These are phyloP conservation scores for Chimonanthus salicifolius DNA, from an alignment of 164 flowering plant genomes.

Conservation along the genomic window DNA sequence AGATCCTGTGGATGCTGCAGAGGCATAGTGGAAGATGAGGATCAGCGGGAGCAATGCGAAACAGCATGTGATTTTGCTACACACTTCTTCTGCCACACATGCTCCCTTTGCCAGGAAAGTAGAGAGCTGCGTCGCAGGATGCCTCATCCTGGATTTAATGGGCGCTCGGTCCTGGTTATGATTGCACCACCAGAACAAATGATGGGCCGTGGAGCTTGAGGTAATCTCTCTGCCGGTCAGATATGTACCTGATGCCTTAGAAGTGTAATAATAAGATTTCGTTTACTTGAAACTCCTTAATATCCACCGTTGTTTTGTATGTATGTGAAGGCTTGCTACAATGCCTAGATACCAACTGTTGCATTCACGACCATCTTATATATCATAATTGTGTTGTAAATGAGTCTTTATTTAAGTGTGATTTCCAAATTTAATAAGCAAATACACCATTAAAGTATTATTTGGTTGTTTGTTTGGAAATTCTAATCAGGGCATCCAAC, in stretches of 20 bases:
- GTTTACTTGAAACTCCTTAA: background rate
- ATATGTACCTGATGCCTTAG: background rate
- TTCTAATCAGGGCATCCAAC: no score
- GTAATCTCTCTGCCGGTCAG: background rate
- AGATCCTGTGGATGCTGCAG: slow-evolving; percentile 82
- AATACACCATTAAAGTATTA: no score
- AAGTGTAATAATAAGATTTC: background rate
- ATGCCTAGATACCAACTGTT: background rate
- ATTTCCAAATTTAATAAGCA: background rate
- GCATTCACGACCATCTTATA: background rate
- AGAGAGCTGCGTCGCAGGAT: slow-evolving; percentile 85
- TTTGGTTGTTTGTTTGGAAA: background rate
- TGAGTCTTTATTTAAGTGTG: background rate
- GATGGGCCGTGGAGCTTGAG: slow-evolving; percentile 55
- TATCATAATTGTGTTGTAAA: background rate
- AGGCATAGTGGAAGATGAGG: slow-evolving; percentile 55
- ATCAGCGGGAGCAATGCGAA: slow-evolving; percentile 69
- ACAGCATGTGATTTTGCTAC: slow-evolving; percentile 74
- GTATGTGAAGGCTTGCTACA: no score
- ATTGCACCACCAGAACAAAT: slow-evolving; percentile 72
- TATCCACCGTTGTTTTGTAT: no score
- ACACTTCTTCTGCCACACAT: slow-evolving; percentile 69
- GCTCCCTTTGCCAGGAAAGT: slow-evolving; percentile 95
- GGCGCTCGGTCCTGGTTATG: slow-evolving; percentile 66
- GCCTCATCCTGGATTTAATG: slow-evolving; percentile 79